phyloP scores from a whole-genome alignment of 345 rosid species.

The Anastatica hierochuntica region DNA sequence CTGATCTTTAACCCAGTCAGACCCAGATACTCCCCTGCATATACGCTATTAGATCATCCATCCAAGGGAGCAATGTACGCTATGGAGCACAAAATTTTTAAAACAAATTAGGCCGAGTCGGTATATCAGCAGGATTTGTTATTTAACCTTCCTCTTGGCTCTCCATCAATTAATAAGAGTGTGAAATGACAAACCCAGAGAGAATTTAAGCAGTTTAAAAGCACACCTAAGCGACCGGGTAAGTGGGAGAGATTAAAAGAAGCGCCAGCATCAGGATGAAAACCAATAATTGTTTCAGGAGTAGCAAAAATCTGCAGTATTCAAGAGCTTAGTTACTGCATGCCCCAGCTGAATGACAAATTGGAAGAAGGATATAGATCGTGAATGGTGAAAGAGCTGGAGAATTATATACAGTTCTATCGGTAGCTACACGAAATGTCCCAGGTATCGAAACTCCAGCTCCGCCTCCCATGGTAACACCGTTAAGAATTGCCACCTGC shows the following conservation, averaged over 20 bases:
- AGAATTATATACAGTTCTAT: slow-evolving; percentile 54
- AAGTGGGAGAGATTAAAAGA: slow-evolving; percentile 81
- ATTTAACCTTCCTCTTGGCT: background rate
- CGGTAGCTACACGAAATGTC: slow-evolving; percentile 70
- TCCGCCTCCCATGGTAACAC: slow-evolving; percentile 96
- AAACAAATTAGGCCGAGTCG: too few relatives aligned
- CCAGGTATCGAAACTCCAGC: slow-evolving; percentile 92
- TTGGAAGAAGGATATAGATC: background rate
- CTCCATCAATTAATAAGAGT: background rate
- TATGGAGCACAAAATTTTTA: background rate
- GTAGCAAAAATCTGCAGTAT: slow-evolving; percentile 77
- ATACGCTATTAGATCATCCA: slow-evolving; percentile 5
- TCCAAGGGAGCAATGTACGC: background rate
- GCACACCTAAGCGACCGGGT: slow-evolving; percentile 76
- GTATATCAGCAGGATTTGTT: background rate
- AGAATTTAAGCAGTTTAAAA: background rate
- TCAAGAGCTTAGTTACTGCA: slow-evolving; percentile 1
- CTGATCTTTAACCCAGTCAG: slow-evolving; percentile 74
- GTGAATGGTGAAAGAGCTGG: too few relatives aligned
- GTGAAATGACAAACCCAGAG: slow-evolving; percentile 2
- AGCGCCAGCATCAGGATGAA: slow-evolving; percentile 98
- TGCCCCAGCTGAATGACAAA: background rate
- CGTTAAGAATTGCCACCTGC: slow-evolving; percentile 78
- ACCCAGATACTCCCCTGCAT: slow-evolving; percentile 86
- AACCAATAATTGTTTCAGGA: slow-evolving; percentile 87